Evolutionary conservation across 768 basidiomycete genomes (phyloP), one percentile per base, ranked within the genome.

Genomic region (Pholiota molesta): DNA sequence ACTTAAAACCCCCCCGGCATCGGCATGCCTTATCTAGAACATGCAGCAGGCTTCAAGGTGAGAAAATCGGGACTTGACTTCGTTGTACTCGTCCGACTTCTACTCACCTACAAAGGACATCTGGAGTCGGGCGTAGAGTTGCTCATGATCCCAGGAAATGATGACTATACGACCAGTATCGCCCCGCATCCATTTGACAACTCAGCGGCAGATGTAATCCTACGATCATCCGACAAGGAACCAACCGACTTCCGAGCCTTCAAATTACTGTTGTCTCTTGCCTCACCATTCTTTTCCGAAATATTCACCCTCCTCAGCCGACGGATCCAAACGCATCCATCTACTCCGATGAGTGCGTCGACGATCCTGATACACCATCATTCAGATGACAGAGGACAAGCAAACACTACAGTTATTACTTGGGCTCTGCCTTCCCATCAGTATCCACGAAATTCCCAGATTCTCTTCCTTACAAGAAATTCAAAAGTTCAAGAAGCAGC

Each of bases 231-330:
- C 53, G 86, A 88, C 67, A 66, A 72, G 62, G 66, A 70, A 52
- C 77, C 77, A 17, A 72, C 77, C 57, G 76, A 79, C 71, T 87
- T 87, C 72, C 78, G 78, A 61, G 80, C 84, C 58, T 83, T 83
- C 77, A 84, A 83, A 65, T 65, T 80, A 42, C 73, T 88, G 58
- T 75, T 89, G 11, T 78, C 83, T 17, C 67, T 86, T 16, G 81
- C 85, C 0, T 89, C 88, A 10, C 77, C 83, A 5, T 81, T 89
- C 69, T 88, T 89, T 64, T 75, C 76, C 52, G 77, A 79, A 63
- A 82, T 86, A 75, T 83, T 88, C 64, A 76, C 79, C 8, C 70
- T 87, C 28, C 86, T 26, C 77, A 78, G 65, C 78, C 85, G 1
- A 58, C 71, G 5, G 28, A 53, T 54, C 29, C 71, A 21, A 60